phyloP scores from a whole-genome alignment of 2,329 filamentous ascomycete genomes.

The Pseudogymnoascus sp. region DNA sequence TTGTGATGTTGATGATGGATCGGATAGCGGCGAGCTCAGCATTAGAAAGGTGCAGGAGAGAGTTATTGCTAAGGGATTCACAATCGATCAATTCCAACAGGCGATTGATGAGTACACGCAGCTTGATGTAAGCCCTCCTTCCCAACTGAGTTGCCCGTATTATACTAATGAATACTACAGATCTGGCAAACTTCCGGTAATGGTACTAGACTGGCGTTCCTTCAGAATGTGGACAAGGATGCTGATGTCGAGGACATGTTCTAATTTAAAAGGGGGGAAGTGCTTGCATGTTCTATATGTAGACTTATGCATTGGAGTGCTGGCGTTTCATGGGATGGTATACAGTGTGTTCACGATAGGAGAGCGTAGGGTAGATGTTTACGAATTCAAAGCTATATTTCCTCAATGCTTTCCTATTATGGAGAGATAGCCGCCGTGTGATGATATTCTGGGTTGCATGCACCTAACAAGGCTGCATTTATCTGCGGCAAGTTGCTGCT shows the following conservation, averaged over 20 bases:
- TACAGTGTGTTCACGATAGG: conserved; percentile 1
- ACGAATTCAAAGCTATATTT: background rate
- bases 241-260: background rate
- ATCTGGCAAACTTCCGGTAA: conserved; percentile 71
- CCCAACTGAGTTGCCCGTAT: background rate
- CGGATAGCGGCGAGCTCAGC: conserved; percentile 66
- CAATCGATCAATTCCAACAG: conserved; percentile 79
- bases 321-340: conserved; percentile 1
- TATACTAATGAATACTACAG: conserved; percentile 40
- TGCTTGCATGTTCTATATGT: conserved; percentile 1
- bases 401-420: background rate
- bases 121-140: conserved; percentile 63
- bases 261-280: background rate
- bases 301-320: conserved; percentile 2
- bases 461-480: background rate
- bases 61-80: conserved; percentile 94
- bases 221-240: conserved; percentile 27
- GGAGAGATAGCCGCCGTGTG: background rate
- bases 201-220: conserved; percentile 62
- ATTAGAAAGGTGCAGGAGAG: conserved; percentile 83
- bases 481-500: background rate
- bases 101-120: conserved; percentile 83
- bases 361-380: conserved; percentile 3
- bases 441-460: background rate
- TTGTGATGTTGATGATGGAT: conserved; percentile 30